These are phyloP conservation scores for Daldinia decipiens DNA, from an alignment of 495 filamentous ascomycete genomes.

Conservation along the genomic window DNA sequence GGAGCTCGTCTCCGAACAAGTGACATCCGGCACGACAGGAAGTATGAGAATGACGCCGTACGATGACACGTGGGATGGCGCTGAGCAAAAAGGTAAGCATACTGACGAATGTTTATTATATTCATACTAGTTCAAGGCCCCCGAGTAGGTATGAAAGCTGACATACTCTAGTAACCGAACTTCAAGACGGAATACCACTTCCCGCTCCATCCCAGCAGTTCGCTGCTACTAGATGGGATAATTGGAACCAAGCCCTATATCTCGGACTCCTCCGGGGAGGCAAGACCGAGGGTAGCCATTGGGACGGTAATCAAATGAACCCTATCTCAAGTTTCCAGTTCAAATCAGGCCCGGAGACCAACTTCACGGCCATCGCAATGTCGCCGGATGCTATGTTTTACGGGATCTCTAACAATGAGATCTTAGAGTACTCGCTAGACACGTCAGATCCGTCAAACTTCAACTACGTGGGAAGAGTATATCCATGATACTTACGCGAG, in stretches of 20 bases:
- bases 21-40: constrained; percentile 25
- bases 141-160: constrained; percentile 7
- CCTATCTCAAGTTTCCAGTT: constrained; percentile 17
- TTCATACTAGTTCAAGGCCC: not conserved
- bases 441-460: constrained; percentile 34
- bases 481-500: constrained; percentile 23
- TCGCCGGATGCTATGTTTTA: constrained; percentile 41
- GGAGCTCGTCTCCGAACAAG: constrained; percentile 34
- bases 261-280: constrained; percentile 30
- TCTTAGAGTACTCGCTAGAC: constrained; percentile 38
- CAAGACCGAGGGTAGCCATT: constrained; percentile 29
- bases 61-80: constrained; percentile 35
- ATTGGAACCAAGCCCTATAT: constrained; percentile 35
- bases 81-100: constrained; percentile 31
- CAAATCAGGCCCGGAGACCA: constrained; percentile 27
- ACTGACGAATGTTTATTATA: not conserved
- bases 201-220: constrained; percentile 37
- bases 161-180: constrained; percentile 28
- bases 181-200: constrained; percentile 35
- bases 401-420: constrained; percentile 35
- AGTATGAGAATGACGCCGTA: constrained; percentile 36
- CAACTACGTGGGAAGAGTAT: constrained; percentile 35
- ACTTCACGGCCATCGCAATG: constrained; percentile 44
- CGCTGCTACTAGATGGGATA: constrained; percentile 36
- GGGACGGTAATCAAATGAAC: constrained; percentile 26